Conservation (phyloP, 108 stramenopile genomes). For the Discostella pseudostelligera region DNA sequence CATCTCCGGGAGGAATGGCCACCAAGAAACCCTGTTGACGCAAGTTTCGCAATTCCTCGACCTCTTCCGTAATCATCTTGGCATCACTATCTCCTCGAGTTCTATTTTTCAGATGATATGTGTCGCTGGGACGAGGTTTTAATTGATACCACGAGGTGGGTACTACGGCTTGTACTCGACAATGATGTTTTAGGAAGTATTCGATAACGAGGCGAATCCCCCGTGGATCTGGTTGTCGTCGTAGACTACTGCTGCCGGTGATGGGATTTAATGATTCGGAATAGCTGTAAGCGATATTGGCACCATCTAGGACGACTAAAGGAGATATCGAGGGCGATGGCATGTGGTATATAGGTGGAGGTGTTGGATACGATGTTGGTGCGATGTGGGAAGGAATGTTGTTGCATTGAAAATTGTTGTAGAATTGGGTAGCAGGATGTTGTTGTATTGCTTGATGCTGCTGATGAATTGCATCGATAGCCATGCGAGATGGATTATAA, state of each 20-base stretch:
- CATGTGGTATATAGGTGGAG: slow-evolving; percentile 17
- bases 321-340: slow-evolving; percentile 51
- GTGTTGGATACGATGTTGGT: not conserved
- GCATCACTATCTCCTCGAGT: slow-evolving; percentile 42
- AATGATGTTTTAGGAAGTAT: slow-evolving; percentile 57
- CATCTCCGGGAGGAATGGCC: slow-evolving; percentile 73
- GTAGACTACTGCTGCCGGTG: slow-evolving; percentile 10
- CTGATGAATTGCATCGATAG: slow-evolving; percentile 7
- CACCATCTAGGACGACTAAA: slow-evolving; percentile 80
- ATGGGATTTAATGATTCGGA: slow-evolving; percentile 50
- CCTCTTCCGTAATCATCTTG: slow-evolving; percentile 51
- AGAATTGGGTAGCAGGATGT: slow-evolving; percentile 11
- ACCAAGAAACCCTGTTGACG: slow-evolving; percentile 59
- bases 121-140: slow-evolving; percentile 45
- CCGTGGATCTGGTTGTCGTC: slow-evolving; percentile 51
- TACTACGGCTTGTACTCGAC: slow-evolving; percentile 75
- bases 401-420: not conserved
- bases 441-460: not conserved
- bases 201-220: slow-evolving; percentile 66
- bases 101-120: slow-evolving; percentile 7
- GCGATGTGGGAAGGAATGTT: not conserved
- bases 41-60: slow-evolving; percentile 56
- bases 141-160: slow-evolving; percentile 68
- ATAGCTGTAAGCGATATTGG: slow-evolving; percentile 84
- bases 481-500: not conserved